Evolutionary conservation across 768 basidiomycete genomes (phyloP).

Genomic region (Tricholomella constricta): DNA sequence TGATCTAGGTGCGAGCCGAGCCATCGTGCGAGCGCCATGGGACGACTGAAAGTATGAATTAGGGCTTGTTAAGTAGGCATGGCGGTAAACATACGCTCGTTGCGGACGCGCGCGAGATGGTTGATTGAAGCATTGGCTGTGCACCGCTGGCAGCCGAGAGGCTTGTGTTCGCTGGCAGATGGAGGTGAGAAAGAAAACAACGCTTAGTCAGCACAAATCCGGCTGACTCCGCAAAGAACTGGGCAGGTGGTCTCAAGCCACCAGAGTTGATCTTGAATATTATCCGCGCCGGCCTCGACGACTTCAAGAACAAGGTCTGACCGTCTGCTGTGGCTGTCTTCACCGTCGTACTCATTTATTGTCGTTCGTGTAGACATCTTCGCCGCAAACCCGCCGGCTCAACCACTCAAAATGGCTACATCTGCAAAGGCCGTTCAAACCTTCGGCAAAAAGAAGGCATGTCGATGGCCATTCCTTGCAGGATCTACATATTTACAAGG

Average conservation of each 20-base stretch:
- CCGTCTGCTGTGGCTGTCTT: background rate
- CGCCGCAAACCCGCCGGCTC: slow-evolving; percentile 28
- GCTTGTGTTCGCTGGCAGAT: slow-evolving; percentile 7
- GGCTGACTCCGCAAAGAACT: slow-evolving; percentile 38
- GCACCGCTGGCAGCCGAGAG: too few species aligned
- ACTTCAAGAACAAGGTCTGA: slow-evolving; percentile 46
- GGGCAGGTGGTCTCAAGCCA: slow-evolving; percentile 43
- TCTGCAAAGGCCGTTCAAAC: slow-evolving; percentile 93
- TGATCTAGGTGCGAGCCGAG: slow-evolving; percentile 4
- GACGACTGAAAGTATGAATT: background rate
- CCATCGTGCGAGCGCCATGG: slow-evolving; percentile 10
- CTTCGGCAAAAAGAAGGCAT: slow-evolving; percentile 99
- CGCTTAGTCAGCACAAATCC: slow-evolving; percentile 37
- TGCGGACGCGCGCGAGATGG: background rate
- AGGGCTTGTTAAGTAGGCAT: background rate
- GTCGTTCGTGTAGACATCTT: slow-evolving; percentile 4
- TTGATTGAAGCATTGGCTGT: slow-evolving; percentile 12
- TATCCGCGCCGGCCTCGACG: slow-evolving; percentile 44
- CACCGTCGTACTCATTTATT: background rate
- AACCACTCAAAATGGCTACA: slow-evolving; percentile 60
- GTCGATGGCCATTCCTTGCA: slow-evolving; percentile 25
- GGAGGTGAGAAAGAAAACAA: slow-evolving; percentile 13
- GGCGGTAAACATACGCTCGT: slow-evolving; percentile 6
- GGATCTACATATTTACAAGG: slow-evolving; percentile 8
- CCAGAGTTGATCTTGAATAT: slow-evolving; percentile 29